phyloP scores from a whole-genome alignment of 345 rosid species.

The Citrus sp. region DNA sequence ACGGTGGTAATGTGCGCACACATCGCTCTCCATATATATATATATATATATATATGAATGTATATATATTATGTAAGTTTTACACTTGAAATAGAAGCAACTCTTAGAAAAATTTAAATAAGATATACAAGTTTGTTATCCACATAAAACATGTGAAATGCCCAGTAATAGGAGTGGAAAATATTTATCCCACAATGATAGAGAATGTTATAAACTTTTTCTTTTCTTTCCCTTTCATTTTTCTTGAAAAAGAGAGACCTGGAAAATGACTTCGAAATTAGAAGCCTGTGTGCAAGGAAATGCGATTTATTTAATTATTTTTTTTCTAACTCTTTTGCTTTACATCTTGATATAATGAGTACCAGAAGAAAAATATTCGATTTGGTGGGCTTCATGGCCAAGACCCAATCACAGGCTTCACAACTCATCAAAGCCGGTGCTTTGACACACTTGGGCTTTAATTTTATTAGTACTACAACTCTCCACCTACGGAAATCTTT shows the following conservation, averaged over 20 bases:
- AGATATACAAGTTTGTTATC: background rate
- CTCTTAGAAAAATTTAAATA: background rate
- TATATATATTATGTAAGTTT: background rate
- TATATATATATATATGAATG: too few species aligned
- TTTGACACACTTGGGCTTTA: background rate
- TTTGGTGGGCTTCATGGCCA: background rate
- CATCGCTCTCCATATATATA: too few species aligned
- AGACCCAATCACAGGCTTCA: background rate
- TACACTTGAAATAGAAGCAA: background rate
- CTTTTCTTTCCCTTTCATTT: too few species aligned
- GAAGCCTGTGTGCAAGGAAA: background rate
- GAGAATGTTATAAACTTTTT: background rate
- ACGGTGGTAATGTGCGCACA: background rate
- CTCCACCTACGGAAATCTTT: too few species aligned
- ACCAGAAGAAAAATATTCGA: too few species aligned
- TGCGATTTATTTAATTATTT: too few species aligned
- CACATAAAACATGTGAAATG: background rate
- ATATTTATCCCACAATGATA: background rate
- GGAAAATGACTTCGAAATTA: background rate
- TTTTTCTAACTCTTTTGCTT: accelerated
- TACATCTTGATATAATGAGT: too few species aligned
- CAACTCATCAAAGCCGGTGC: background rate
- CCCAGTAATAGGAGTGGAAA: background rate
- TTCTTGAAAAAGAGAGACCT: background rate
- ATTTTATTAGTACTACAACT: too few species aligned